Evolutionary conservation across 2,329 filamentous ascomycete species (phyloP).

Genomic region (Talaromyces sp.): DNA sequence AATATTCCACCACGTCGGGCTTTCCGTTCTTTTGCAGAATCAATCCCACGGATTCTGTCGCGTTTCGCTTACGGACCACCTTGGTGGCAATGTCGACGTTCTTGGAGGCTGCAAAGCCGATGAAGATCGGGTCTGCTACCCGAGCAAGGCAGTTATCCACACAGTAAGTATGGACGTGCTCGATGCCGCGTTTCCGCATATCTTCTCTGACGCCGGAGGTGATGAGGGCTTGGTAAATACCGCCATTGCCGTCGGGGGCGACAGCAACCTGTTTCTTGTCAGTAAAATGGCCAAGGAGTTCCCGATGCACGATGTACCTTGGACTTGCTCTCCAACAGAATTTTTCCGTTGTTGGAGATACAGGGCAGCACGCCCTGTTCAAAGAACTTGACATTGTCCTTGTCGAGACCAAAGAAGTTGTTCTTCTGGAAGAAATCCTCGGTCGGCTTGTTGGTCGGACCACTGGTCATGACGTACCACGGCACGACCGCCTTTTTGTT

Average conservation of each 20-base stretch:
- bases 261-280: slow-evolving; percentile 62
- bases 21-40: slow-evolving; percentile 93
- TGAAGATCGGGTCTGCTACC: slow-evolving; percentile 93
- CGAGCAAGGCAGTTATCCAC: slow-evolving; percentile 99
- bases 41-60: slow-evolving; percentile 89
- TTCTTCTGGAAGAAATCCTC: slow-evolving; percentile 87
- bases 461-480: slow-evolving; percentile 99
- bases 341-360: slow-evolving; percentile 96
- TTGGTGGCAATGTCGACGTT: slow-evolving; percentile 95
- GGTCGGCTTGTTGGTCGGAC: slow-evolving; percentile 86
- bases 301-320: slow-evolving; percentile 46
- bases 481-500: slow-evolving; percentile 65
- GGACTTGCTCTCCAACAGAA: slow-evolving; percentile 82
- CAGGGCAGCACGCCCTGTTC: slow-evolving; percentile 96
- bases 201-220: slow-evolving; percentile 74
- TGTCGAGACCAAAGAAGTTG: slow-evolving; percentile 80
- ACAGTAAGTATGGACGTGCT: slow-evolving; percentile 96
- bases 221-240: slow-evolving; percentile 88
- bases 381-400: slow-evolving; percentile 85
- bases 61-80: slow-evolving; percentile 97
- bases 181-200: slow-evolving; percentile 80
- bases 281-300: slow-evolving; percentile 1
- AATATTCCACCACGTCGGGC: slow-evolving; percentile 97
- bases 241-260: slow-evolving; percentile 94
- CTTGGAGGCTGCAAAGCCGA: slow-evolving; percentile 84